Evolutionary conservation across 73 alveolate species (phyloP).

Genomic region (Paraurostyla sp.): DNA sequence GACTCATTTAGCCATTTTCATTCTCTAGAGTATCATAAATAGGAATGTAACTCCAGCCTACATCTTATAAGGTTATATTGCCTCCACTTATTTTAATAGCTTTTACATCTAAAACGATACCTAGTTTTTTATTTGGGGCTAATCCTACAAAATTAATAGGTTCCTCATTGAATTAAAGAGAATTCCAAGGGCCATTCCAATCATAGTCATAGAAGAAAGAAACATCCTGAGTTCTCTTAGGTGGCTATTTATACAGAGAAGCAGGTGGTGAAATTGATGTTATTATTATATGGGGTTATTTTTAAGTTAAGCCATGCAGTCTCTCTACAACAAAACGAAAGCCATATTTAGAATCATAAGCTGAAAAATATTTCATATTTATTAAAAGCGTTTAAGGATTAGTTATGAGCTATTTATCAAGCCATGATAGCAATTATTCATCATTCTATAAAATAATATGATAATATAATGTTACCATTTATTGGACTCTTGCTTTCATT

Average conservation of each 20-base stretch:
- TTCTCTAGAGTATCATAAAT: constrained; percentile 35
- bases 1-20: constrained; percentile 12
- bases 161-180: constrained; percentile 11
- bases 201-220: constrained; percentile 10
- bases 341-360: constrained; percentile 77
- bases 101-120: constrained; percentile 27
- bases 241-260: background rate
- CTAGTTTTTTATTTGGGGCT: constrained; percentile 45
- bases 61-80: background rate
- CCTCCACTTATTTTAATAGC: background rate
- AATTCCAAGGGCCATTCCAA: constrained; percentile 27
- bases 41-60: constrained; percentile 52
- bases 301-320: constrained; percentile 54
- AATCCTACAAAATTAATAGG: constrained; percentile 32
- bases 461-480: background rate
- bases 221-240: constrained; percentile 38
- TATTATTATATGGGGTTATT: constrained; percentile 20
- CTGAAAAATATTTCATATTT: constrained; percentile 74
- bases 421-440: constrained; percentile 7
- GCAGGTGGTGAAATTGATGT: constrained; percentile 53
- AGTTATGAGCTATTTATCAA: constrained; percentile 42
- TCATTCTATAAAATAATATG: constrained; percentile 19
- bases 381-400: constrained; percentile 52
- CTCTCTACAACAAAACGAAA: constrained; percentile 79
- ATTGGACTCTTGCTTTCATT: constrained; percentile 19